Evolutionary conservation across 1,139 yeast species (phyloP).

Genomic region (Saccharomyces hybrid): DNA sequence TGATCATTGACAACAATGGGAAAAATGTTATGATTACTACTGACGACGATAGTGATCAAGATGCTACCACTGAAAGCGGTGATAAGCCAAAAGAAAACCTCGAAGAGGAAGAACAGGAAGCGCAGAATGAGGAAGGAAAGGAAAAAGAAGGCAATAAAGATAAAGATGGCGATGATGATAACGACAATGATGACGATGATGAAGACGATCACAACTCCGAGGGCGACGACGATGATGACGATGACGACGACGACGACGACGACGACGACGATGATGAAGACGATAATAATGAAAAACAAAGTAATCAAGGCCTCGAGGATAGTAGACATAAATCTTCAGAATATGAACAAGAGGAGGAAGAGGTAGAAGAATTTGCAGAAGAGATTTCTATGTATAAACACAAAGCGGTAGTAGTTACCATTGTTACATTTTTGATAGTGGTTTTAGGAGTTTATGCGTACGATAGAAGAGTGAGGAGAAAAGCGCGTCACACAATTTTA

Average conservation of each 20-base stretch:
- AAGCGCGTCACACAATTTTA: constrained; percentile 20
- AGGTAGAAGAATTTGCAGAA: neutral
- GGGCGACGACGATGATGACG: constrained; percentile 12
- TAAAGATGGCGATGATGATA: constrained; percentile 9
- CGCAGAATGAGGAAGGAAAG: constrained; percentile 6
- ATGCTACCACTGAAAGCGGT: constrained; percentile 9
- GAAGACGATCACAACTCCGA: constrained; percentile 2
- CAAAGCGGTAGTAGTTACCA: constrained; percentile 10
- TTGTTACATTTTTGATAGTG: constrained; percentile 15
- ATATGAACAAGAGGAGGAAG: neutral
- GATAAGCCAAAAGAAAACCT: constrained; percentile 3
- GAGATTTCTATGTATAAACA: neutral
- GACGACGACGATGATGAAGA: constrained; percentile 8
- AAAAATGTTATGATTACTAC: constrained; percentile 13
- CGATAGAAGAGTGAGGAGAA: constrained; percentile 13
- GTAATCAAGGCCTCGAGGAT: constrained; percentile 10
- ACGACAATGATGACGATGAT: constrained; percentile 6
- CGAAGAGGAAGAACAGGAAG: constrained; percentile 6
- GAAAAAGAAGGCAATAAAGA: constrained; percentile 6
- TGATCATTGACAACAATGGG: constrained; percentile 11
- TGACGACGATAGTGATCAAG: constrained; percentile 15
- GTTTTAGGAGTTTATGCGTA: constrained; percentile 15
- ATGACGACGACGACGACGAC: constrained; percentile 8
- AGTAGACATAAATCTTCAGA: neutral
- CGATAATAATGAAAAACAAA: constrained; percentile 10